These are phyloP conservation scores for Fremontodendron californicum DNA, from an alignment of 345 rosid species.

Conservation along the genomic window DNA sequence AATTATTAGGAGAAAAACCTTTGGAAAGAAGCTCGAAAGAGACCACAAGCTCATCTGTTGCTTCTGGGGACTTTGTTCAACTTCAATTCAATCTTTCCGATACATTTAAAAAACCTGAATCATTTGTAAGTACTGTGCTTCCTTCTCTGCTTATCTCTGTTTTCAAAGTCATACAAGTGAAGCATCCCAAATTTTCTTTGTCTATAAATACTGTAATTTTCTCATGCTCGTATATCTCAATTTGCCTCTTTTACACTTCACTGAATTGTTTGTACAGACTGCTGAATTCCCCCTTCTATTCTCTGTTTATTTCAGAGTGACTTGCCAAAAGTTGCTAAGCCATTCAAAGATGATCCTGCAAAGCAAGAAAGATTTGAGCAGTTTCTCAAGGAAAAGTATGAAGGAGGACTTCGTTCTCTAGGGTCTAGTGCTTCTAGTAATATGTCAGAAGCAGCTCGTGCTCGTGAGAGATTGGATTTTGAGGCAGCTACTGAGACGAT, in stretches of 20 bases:
- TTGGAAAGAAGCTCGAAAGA: slow-evolving; percentile 63
- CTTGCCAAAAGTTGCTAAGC: slow-evolving; percentile 57
- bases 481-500: slow-evolving; percentile 94
- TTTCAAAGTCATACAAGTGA: slow-evolving; percentile 1
- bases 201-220: neutral
- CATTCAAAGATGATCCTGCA: slow-evolving; percentile 77
- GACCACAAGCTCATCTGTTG: slow-evolving; percentile 27
- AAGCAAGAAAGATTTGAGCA: slow-evolving; percentile 94
- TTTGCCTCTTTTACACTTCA: neutral
- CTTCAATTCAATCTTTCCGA: slow-evolving; percentile 71
- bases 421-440: slow-evolving; percentile 44
- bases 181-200: slow-evolving; percentile 7
- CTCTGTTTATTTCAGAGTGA: slow-evolving; percentile 44
- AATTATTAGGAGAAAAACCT: slow-evolving; percentile 84
- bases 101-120: slow-evolving; percentile 72
- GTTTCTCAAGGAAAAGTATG: slow-evolving; percentile 85
- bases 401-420: slow-evolving; percentile 72
- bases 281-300: neutral
- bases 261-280: neutral
- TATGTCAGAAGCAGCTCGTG: slow-evolving; percentile 92
- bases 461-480: slow-evolving; percentile 90
- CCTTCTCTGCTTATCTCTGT: neutral
- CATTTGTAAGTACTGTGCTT: slow-evolving; percentile 61
- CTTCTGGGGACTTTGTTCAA: slow-evolving; percentile 50
- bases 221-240: neutral